Conservation (phyloP, 2,329 filamentous ascomycete genomes). For the Hymenoscyphus scutula region DNA sequence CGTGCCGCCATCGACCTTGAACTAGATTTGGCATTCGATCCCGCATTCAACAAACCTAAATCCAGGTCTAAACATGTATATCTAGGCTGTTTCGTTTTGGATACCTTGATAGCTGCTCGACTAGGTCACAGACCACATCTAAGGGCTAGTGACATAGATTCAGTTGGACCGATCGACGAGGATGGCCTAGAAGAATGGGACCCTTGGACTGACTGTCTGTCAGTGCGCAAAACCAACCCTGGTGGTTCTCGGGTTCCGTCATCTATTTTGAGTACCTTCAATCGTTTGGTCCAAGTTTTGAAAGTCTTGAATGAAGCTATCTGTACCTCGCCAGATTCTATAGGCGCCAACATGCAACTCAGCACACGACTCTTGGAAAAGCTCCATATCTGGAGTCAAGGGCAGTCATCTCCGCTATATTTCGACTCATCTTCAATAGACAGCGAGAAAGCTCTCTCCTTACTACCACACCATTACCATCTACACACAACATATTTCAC, state of each 20-base stretch:
- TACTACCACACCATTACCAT: conserved; percentile 36
- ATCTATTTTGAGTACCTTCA: conserved; percentile 37
- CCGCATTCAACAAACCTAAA: conserved; percentile 27
- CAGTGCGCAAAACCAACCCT: conserved; percentile 34
- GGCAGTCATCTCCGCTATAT: conserved; percentile 28
- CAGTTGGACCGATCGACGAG: conserved; percentile 52
- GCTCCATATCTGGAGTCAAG: conserved; percentile 29
- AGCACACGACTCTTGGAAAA: conserved; percentile 28
- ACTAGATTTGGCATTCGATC: conserved; percentile 36
- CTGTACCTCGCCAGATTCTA: conserved; percentile 18
- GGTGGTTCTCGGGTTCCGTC: conserved; percentile 32
- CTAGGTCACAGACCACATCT: conserved; percentile 52
- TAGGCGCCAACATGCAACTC: conserved; percentile 19
- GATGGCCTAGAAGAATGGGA: conserved; percentile 74
- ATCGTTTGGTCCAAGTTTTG: conserved; percentile 35
- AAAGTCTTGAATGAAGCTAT: conserved; percentile 33
- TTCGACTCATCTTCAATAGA: conserved; percentile 25
- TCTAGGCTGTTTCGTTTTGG: conserved; percentile 61
- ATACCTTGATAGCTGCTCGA: conserved; percentile 54
- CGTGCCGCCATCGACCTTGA: conserved; percentile 49
- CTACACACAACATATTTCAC: conserved; percentile 33
- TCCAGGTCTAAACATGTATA: conserved; percentile 43
- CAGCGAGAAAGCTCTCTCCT: conserved; percentile 21
- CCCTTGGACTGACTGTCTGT: conserved; percentile 59
- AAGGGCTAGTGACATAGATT: conserved; percentile 45